Percentiles rank a stretch among this genome's conserved stretches.
Conservation (phyloP, 805 yeast species). For the Candida ovalis region DNA sequence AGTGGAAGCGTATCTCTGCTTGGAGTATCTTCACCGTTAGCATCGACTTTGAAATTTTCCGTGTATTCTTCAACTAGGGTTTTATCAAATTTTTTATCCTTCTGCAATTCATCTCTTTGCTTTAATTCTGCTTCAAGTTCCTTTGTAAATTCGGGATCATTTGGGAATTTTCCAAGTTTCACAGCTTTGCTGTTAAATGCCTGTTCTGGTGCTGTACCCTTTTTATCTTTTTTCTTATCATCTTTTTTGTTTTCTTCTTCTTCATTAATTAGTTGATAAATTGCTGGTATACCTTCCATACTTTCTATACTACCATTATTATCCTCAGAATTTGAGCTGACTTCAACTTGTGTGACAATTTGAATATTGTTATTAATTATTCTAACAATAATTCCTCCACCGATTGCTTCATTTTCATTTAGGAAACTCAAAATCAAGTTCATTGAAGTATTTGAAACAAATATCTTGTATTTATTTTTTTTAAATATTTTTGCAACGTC, state of each 20-base stretch:
- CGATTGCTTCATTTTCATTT: constrained; percentile 88
- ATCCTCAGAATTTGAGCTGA: constrained; percentile 44
- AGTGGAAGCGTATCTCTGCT: constrained; percentile 72
- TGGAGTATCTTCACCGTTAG: constrained; percentile 63
- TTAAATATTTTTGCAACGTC: constrained; percentile 74
- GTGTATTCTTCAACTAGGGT: constrained; percentile 65
- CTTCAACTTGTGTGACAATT: constrained; percentile 39
- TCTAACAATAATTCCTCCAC: constrained; percentile 84
- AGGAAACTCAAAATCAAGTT: constrained; percentile 80
- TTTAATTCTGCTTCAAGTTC: constrained; percentile 84
- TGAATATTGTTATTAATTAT: constrained; percentile 80
- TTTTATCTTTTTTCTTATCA: constrained; percentile 16
- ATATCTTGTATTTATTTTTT: constrained; percentile 66
- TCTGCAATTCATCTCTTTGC: constrained; percentile 59
- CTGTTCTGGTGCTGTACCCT: constrained; percentile 37
- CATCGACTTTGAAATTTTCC: constrained; percentile 50
- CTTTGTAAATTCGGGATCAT: constrained; percentile 77
- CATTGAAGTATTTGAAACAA: constrained; percentile 78
- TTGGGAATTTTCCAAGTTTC: constrained; percentile 77
- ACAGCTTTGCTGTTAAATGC: constrained; percentile 69
- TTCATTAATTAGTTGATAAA: constrained; percentile 32
- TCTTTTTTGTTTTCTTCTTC: constrained; percentile 13
- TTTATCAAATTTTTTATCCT: constrained; percentile 28
- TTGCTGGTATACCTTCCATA: constrained; percentile 47
- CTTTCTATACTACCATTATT: constrained; percentile 36